A percentile compares a stretch with the other conserved stretches of the same genome.
These are phyloP conservation scores for Articulospora tetracladia DNA, from an alignment of 495 filamentous ascomycete species.

Conservation along the genomic window DNA sequence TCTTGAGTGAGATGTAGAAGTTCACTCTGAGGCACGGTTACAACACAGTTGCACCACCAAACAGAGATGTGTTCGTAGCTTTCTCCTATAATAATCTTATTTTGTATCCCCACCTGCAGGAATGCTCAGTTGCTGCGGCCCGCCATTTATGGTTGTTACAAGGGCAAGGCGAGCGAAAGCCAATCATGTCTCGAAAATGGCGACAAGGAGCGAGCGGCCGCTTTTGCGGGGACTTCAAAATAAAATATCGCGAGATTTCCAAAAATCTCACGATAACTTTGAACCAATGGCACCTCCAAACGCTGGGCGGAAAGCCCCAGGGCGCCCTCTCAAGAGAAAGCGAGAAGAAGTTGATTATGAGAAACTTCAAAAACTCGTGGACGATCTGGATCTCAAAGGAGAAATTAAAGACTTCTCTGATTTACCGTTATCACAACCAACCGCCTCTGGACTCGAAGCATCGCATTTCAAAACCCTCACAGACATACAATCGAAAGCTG, in stretches of 20 bases:
- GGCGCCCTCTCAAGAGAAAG: slow-evolving; percentile 57
- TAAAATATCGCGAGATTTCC: not conserved
- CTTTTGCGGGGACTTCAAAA: not conserved
- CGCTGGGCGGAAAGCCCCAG: not conserved
- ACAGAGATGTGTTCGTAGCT: no score
- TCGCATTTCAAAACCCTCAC: slow-evolving; percentile 88
- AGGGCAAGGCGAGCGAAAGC: no score
- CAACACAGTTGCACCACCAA: no score
- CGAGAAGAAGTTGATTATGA: slow-evolving; percentile 54
- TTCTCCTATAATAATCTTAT: no score
- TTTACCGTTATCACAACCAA: slow-evolving; percentile 84
- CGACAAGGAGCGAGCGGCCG: no score
- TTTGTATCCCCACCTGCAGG: no score
- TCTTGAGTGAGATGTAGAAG: no score
- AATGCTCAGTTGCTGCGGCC: no score
- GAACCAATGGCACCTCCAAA: not conserved
- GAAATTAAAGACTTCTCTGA: slow-evolving; percentile 60
- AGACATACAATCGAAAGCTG: slow-evolving; percentile 84
- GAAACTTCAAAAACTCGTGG: slow-evolving; percentile 46
- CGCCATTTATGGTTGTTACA: no score
- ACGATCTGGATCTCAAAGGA: slow-evolving; percentile 43
- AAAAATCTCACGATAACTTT: not conserved
- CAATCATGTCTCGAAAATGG: no score
- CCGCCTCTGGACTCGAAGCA: slow-evolving; percentile 71
- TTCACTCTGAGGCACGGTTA: not conserved